phyloP scores from a whole-genome alignment of 352 stramenopile species.

The Peronospora destructor region DNA sequence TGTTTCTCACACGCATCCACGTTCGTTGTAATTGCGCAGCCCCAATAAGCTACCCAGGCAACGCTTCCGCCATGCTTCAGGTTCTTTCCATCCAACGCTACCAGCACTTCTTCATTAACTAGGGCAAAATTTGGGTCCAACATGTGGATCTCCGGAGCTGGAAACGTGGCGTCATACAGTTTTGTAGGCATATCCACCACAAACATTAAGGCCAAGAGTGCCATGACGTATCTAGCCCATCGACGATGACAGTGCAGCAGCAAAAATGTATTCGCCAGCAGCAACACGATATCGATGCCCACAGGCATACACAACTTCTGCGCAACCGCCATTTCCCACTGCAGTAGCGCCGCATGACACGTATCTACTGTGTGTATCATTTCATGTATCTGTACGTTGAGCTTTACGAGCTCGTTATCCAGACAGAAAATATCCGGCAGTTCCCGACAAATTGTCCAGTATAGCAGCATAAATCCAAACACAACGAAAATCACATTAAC shows the following conservation, averaged over 20 bases:
- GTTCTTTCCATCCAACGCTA: slow-evolving; percentile 62
- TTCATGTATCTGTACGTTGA: slow-evolving; percentile 37
- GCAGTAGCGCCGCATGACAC: slow-evolving; percentile 38
- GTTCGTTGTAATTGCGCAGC: slow-evolving; percentile 52
- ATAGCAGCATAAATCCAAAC: slow-evolving; percentile 43
- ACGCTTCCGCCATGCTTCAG: slow-evolving; percentile 66
- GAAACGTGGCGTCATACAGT: slow-evolving; percentile 50
- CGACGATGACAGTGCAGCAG: slow-evolving; percentile 47
- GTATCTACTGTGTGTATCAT: slow-evolving; percentile 27
- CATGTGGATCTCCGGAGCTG: slow-evolving; percentile 41
- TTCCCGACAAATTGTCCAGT: slow-evolving; percentile 58
- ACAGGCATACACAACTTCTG: slow-evolving; percentile 57
- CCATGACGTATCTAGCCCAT: slow-evolving; percentile 48
- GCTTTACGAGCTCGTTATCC: slow-evolving; percentile 31
- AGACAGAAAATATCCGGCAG: slow-evolving; percentile 38
- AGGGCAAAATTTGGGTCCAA: slow-evolving; percentile 68
- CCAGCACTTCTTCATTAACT: slow-evolving; percentile 63
- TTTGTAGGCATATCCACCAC: slow-evolving; percentile 41
- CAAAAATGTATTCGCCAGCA: slow-evolving; percentile 39
- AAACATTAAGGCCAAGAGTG: slow-evolving; percentile 36
- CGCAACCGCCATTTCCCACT: slow-evolving; percentile 38
- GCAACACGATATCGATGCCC: slow-evolving; percentile 36
- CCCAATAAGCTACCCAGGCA: slow-evolving; percentile 77
- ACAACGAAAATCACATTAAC: slow-evolving; percentile 39
- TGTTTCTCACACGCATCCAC: slow-evolving; percentile 67